These are phyloP conservation scores for Fennellomyces sp. DNA, from an alignment of 371 early-diverging fungal species.

Conservation along the genomic window DNA sequence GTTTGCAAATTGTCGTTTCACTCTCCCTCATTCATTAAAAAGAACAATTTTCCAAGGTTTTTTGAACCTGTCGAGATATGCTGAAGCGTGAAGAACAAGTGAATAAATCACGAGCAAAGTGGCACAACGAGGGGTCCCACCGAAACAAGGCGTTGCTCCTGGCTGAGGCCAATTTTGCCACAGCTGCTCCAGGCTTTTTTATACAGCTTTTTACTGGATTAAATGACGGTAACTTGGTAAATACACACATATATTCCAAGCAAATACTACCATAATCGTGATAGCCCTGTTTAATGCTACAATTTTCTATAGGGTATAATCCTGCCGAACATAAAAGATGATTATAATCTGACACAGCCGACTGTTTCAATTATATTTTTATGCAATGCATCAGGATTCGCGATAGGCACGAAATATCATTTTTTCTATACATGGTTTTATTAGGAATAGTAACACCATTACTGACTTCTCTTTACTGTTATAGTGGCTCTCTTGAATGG, in stretches of 20 bases:
- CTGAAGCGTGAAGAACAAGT: not conserved
- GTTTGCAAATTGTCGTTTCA: no score
- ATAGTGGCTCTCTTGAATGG: conserved; percentile 26
- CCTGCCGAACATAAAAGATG: conserved; percentile 20
- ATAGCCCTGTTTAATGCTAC: not conserved
- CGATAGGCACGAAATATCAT: conserved; percentile 11
- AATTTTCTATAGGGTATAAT: conserved; percentile 17
- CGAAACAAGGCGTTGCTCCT: not conserved
- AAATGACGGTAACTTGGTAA: conserved; percentile 23
- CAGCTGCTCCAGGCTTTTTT: conserved; percentile 21
- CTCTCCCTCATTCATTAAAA: no score
- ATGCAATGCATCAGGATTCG: conserved; percentile 21
- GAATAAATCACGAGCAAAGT: not conserved
- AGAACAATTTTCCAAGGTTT: no score
- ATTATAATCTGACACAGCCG: conserved; percentile 18
- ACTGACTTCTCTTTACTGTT: not conserved
- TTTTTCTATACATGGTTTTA: not conserved
- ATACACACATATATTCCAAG: not conserved
- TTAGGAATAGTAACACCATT: not conserved
- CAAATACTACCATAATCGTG: not conserved
- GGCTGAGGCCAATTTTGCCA: conserved; percentile 3
- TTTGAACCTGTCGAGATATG: no score
- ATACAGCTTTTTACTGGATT: conserved; percentile 23
- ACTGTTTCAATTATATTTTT: conserved; percentile 24
- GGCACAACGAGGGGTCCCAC: not conserved